phyloP scores from a whole-genome alignment of 2,329 filamentous ascomycete genomes.

The Penicillium sp. region DNA sequence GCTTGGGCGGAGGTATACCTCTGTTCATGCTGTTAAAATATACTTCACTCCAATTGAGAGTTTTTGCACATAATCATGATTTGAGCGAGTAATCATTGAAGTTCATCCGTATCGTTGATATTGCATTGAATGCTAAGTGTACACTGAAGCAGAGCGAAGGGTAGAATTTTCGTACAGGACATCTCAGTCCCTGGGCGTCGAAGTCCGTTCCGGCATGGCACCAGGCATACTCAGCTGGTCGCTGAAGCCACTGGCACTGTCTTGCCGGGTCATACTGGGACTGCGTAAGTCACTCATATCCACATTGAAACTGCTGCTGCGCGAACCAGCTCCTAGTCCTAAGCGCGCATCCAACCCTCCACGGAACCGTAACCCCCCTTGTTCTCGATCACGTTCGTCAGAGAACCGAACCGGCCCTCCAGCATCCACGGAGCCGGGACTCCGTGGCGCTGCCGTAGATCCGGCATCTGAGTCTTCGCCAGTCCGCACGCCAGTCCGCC shows the following conservation, averaged over 20 bases:
- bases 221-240: conserved; percentile 41
- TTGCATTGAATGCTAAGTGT: conserved; percentile 1
- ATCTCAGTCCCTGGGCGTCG: conserved; percentile 4
- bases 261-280: conserved; percentile 32
- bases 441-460: conserved; percentile 31
- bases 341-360: conserved; percentile 25
- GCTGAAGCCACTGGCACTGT: conserved; percentile 25
- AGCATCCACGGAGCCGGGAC: conserved; percentile 27
- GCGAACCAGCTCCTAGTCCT: conserved; percentile 31
- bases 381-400: conserved; percentile 22
- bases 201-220: conserved; percentile 27
- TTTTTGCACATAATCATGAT: background rate
- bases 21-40: background rate
- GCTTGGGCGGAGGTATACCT: background rate
- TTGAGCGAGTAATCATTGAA: background rate
- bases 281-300: conserved; percentile 31
- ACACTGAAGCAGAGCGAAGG: background rate
- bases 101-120: background rate
- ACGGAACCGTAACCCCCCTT: conserved; percentile 35
- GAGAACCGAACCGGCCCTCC: conserved; percentile 21
- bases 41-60: background rate
- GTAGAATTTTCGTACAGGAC: background rate
- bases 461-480: conserved; percentile 42
- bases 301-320: conserved; percentile 34
- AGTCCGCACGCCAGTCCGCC: conserved; percentile 43